A percentile compares a stretch with the other conserved stretches of the same genome.
phyloP scores from a whole-genome alignment of 129 eudicot genomes.

The Deinandra increscens region DNA sequence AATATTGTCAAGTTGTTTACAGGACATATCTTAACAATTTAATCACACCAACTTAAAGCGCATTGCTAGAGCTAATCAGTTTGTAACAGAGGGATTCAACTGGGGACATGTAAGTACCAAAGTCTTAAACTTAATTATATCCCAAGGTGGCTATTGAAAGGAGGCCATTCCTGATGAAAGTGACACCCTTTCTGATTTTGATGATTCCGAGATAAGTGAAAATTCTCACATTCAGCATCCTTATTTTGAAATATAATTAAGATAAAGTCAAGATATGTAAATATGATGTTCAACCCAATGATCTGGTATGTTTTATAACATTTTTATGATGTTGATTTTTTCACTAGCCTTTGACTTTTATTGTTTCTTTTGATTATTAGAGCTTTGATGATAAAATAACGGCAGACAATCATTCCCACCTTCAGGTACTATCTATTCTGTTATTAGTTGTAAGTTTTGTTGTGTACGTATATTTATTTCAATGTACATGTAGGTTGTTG shows the following conservation, averaged over 20 bases:
- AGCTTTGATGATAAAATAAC: slow-evolving; percentile 93
- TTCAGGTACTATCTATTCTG: slow-evolving; percentile 55
- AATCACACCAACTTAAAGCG: slow-evolving; percentile 69
- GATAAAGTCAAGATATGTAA: too few relatives aligned
- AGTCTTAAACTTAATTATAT: background rate
- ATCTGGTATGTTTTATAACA: slow-evolving; percentile 54
- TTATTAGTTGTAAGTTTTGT: slow-evolving; percentile 9
- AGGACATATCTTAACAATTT: slow-evolving; percentile 83
- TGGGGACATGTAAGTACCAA: slow-evolving; percentile 65
- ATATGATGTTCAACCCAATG: too few relatives aligned
- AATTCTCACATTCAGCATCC: too few relatives aligned
- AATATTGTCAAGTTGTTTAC: background rate
- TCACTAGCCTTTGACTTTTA: slow-evolving; percentile 9
- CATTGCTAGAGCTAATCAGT: slow-evolving; percentile 87
- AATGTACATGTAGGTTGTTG: slow-evolving; percentile 65
- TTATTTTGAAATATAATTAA: too few relatives aligned
- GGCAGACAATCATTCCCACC: slow-evolving; percentile 75
- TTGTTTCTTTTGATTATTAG: slow-evolving; percentile 39
- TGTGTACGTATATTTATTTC: slow-evolving; percentile 10
- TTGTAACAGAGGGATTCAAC: slow-evolving; percentile 88
- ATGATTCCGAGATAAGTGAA: too few relatives aligned
- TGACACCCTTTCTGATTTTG: too few relatives aligned
- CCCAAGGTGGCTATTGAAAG: background rate
- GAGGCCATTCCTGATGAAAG: too few relatives aligned
- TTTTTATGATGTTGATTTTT: slow-evolving; percentile 24